Conservation (phyloP, 1,284 basidiomycete species). For the Apiotrichum akiyoshidainum region DNA sequence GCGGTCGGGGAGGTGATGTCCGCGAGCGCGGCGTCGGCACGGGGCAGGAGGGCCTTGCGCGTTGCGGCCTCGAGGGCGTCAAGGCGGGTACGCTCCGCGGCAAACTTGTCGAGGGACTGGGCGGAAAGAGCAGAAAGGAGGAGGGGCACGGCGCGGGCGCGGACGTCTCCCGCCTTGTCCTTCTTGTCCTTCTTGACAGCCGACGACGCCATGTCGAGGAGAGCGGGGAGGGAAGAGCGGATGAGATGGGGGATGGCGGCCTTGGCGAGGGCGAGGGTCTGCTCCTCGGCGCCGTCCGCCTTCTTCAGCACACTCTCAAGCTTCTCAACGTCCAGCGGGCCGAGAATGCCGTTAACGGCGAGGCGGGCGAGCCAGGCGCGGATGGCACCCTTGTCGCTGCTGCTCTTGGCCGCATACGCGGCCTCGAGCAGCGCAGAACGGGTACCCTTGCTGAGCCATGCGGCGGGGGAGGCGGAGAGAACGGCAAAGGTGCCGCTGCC, state of each 20-base stretch:
- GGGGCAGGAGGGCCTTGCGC: slow-evolving; percentile 3
- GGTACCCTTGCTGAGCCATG: slow-evolving; percentile 17
- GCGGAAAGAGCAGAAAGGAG: slow-evolving; percentile 3
- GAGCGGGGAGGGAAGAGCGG: neutral
- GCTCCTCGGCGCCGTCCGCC: neutral
- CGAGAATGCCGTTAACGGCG: slow-evolving; percentile 15
- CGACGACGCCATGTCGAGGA: neutral
- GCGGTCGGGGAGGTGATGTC: neutral
- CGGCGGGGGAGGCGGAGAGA: slow-evolving; percentile 14
- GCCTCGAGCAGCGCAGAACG: slow-evolving; percentile 17
- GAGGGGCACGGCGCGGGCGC: slow-evolving; percentile 3
- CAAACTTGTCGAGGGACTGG: neutral
- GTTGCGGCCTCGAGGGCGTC: slow-evolving; percentile 9
- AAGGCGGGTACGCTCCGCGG: slow-evolving; percentile 2
- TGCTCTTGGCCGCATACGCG: slow-evolving; percentile 16
- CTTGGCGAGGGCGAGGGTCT: slow-evolving; percentile 8
- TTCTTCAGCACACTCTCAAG: slow-evolving; percentile 15
- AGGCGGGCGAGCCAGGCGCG: slow-evolving; percentile 23
- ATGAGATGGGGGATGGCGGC: slow-evolving; percentile 7
- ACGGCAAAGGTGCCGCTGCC: slow-evolving; percentile 14
- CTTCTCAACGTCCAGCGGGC: slow-evolving; percentile 15
- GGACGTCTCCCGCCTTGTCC: slow-evolving; percentile 10
- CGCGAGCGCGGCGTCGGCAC: neutral
- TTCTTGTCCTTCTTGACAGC: slow-evolving; percentile 5
- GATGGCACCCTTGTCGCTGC: slow-evolving; percentile 6